A percentile compares a stretch with the other conserved stretches of the same genome.
phyloP scores from a whole-genome alignment of 2,329 filamentous ascomycete species.

The Emydomyces testavorans region DNA sequence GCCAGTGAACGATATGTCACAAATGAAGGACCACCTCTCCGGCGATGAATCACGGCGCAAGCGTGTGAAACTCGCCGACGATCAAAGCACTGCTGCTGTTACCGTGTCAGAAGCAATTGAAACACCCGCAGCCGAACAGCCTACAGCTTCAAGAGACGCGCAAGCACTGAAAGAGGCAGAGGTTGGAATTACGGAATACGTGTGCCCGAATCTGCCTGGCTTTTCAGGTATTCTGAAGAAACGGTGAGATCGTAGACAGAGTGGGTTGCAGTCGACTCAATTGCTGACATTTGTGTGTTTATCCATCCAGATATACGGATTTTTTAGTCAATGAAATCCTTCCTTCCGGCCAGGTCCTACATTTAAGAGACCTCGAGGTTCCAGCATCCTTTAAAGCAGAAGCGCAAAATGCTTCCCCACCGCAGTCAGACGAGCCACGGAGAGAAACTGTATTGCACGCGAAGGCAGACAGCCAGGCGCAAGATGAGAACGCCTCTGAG shows the following conservation, averaged over 20 bases:
- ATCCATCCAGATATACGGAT: conserved; percentile 60
- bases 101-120: neutral
- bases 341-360: conserved; percentile 62
- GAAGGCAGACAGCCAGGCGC: neutral
- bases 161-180: conserved; percentile 33
- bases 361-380: conserved; percentile 46
- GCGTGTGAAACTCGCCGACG: conserved; percentile 18
- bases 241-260: conserved; percentile 32
- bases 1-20: neutral
- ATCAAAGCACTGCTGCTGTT: neutral
- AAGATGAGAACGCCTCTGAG: conserved; percentile 12
- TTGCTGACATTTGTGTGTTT: conserved; percentile 5
- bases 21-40: conserved; percentile 9
- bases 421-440: neutral
- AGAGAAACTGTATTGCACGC: neutral
- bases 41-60: conserved; percentile 16
- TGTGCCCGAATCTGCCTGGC: conserved; percentile 45
- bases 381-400: conserved; percentile 18
- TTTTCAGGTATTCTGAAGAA: conserved; percentile 59
- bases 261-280: neutral
- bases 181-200: conserved; percentile 54
- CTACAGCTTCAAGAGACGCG: conserved; percentile 19
- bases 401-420: no score
- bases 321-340: conserved; percentile 86
- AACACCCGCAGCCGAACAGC: neutral